Conservation (phyloP, 768 basidiomycete genomes). For the Clitopilus passeckerianus region DNA sequence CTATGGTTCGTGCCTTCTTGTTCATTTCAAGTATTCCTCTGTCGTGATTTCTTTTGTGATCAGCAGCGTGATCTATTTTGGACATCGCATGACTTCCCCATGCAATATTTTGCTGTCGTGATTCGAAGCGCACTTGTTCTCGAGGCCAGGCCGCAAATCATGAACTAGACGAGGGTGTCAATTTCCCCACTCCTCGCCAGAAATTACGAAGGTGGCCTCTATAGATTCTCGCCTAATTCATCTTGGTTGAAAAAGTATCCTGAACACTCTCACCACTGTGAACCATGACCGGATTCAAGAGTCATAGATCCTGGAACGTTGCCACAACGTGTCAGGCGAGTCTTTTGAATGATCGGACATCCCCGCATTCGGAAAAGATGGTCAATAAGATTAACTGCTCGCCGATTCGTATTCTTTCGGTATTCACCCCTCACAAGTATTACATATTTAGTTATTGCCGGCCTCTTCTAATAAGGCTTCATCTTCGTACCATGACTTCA, state of each 20-base stretch:
- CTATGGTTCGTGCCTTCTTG: constrained; percentile 9
- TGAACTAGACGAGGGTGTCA: background rate
- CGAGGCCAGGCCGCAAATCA: background rate
- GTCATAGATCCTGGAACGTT: constrained; percentile 25
- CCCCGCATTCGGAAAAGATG: constrained; percentile 34
- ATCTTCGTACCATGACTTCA: constrained; percentile 21
- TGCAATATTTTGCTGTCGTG: background rate
- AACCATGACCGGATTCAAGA: background rate
- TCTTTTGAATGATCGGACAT: constrained; percentile 40
- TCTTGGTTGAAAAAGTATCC: background rate
- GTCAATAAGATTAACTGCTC: constrained; percentile 37
- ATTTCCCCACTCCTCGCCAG: background rate
- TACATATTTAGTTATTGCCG: constrained; percentile 41
- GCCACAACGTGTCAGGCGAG: constrained; percentile 30
- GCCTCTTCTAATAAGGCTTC: constrained; percentile 33
- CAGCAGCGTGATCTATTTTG: background rate
- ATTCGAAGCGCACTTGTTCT: background rate
- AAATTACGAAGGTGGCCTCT: background rate
- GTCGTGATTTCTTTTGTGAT: background rate
- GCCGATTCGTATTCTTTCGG: constrained; percentile 39
- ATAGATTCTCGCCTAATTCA: background rate
- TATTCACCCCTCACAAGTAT: constrained; percentile 42
- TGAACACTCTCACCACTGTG: background rate
- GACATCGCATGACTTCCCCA: background rate
- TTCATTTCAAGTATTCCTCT: background rate